Conservation (phyloP, 306 rosid genomes). For the Clitoria ternatea region DNA sequence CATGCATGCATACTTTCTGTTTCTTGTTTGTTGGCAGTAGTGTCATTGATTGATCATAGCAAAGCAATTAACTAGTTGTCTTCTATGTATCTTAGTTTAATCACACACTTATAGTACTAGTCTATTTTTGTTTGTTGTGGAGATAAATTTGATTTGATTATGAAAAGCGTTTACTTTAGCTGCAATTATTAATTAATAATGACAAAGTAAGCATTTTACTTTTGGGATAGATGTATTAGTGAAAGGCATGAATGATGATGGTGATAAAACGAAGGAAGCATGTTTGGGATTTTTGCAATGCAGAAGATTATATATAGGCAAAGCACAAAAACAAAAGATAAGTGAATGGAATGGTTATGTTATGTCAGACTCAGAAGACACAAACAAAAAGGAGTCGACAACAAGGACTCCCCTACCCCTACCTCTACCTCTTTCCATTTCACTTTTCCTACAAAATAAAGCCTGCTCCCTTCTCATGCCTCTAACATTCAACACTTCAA, state of each 20-base stretch:
- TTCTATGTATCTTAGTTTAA: too few relatives aligned
- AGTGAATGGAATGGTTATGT: constrained; percentile 45
- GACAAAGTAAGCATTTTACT: not conserved
- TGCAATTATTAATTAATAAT: too few relatives aligned
- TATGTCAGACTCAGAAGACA: constrained; percentile 53
- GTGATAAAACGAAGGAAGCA: not conserved
- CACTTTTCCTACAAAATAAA: not conserved
- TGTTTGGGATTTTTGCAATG: constrained; percentile 4
- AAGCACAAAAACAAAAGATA: constrained; percentile 21
- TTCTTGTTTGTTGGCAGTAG: too few relatives aligned
- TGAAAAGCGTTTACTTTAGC: too few relatives aligned
- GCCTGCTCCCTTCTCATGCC: constrained; percentile 20
- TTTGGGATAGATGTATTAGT: not conserved
- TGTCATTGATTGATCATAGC: too few relatives aligned
- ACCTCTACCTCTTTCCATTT: not conserved
- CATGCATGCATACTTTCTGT: too few relatives aligned
- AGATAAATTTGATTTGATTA: too few relatives aligned
- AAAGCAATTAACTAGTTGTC: too few relatives aligned
- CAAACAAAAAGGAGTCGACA: constrained; percentile 39
- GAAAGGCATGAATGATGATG: not conserved
- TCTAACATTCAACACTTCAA: not conserved
- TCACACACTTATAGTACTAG: too few relatives aligned
- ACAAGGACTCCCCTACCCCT: constrained; percentile 31
- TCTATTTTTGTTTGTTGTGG: too few relatives aligned
- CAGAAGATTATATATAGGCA: not conserved